These are phyloP conservation scores for Alternaria angustiovoidea DNA, from an alignment of 2,329 filamentous ascomycete genomes.

Conservation along the genomic window DNA sequence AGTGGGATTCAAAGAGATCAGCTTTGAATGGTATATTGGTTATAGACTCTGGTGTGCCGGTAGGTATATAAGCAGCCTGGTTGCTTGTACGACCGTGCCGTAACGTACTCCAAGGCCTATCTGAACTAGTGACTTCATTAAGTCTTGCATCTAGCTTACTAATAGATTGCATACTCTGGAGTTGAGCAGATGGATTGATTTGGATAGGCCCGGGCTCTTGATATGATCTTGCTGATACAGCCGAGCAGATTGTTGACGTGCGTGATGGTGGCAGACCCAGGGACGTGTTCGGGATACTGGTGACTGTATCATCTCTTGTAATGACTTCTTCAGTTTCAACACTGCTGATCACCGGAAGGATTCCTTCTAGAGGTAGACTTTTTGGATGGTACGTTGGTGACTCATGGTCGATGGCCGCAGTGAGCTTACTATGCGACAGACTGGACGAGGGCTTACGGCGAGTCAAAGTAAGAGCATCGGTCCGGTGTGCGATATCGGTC, in stretches of 20 bases:
- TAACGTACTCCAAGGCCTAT: neutral
- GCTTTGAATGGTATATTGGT: slow-evolving; percentile 1
- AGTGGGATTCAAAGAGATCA: slow-evolving; percentile 6
- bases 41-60: slow-evolving; percentile 12
- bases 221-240: slow-evolving; percentile 7
- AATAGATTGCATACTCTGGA: slow-evolving; percentile 19
- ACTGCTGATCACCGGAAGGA: neutral
- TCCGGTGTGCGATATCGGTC: neutral
- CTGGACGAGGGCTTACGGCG: neutral
- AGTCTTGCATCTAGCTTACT: slow-evolving; percentile 7
- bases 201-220: slow-evolving; percentile 12
- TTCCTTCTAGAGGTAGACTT: neutral
- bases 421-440: slow-evolving; percentile 1
- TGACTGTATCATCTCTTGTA: neutral
- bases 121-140: neutral
- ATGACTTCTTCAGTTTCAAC: neutral
- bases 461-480: neutral
- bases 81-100: neutral
- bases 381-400: neutral
- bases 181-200: slow-evolving; percentile 13
- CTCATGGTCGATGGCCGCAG: neutral
- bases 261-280: slow-evolving; percentile 5
- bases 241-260: slow-evolving; percentile 12
- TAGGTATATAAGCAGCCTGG: neutral
- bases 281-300: neutral